Conservation (phyloP, 768 basidiomycete genomes). For the Tricholoma bakamatsutake region DNA sequence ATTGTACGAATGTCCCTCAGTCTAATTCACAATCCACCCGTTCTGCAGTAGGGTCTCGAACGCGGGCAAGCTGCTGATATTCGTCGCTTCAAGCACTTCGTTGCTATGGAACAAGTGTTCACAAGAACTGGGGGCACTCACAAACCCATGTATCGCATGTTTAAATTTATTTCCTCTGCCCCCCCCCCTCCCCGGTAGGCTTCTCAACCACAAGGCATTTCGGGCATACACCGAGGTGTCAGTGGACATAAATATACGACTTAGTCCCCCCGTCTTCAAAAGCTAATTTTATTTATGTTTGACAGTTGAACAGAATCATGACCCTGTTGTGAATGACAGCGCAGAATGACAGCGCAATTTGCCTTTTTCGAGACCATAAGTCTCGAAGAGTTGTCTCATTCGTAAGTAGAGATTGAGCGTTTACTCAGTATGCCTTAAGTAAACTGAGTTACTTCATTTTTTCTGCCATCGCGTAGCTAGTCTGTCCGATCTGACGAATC, state of each 20-base stretch:
- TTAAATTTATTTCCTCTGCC: too few species aligned
- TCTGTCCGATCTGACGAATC: too few species aligned
- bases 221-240: too few species aligned
- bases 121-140: not conserved
- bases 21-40: not conserved
- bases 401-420: not conserved
- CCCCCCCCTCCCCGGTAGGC: too few species aligned
- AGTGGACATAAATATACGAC: not conserved
- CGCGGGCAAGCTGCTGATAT: conserved; percentile 1
- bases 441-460: too few species aligned
- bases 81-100: not conserved
- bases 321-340: too few species aligned
- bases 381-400: not conserved
- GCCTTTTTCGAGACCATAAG: too few species aligned
- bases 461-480: too few species aligned
- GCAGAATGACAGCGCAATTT: too few species aligned
- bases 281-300: not conserved
- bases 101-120: not conserved
- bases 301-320: not conserved
- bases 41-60: conserved; percentile 1
- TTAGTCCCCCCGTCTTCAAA: not conserved
- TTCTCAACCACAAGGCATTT: too few species aligned
- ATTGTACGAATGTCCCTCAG: not conserved
- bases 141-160: not conserved
- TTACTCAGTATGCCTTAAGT: too few species aligned